A percentile compares a stretch with the other conserved stretches of the same genome.
Conservation (phyloP, 1,284 basidiomycete species). For the Cutaneotrichosporon curvatum region DNA sequence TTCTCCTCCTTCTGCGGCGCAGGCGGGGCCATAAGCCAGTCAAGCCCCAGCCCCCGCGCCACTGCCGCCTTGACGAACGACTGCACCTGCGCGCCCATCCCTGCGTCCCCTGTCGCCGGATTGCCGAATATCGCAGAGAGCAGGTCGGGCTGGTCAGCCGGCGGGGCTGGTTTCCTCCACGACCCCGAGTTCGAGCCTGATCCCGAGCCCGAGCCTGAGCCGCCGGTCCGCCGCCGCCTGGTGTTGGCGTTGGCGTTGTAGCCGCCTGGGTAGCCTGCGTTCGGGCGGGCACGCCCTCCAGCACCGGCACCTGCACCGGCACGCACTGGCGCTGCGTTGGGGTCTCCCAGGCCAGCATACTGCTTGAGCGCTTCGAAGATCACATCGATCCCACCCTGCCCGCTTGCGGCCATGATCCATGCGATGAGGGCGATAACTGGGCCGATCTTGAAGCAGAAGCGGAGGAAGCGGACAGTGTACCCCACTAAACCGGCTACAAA, state of each 20-base stretch:
- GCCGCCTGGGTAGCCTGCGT: neutral
- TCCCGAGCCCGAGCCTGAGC: too few species aligned
- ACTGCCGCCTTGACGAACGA: constrained; percentile 34
- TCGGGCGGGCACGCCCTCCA: too few species aligned
- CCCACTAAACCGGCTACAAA: constrained; percentile 28
- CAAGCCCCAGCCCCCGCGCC: constrained; percentile 29
- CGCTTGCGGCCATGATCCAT: constrained; percentile 39
- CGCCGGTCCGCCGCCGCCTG: too few species aligned
- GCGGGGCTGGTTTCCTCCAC: neutral
- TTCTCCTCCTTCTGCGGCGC: constrained; percentile 5
- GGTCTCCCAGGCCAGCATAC: constrained; percentile 24
- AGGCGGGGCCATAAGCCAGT: constrained; percentile 29
- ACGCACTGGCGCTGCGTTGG: neutral
- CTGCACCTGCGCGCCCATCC: constrained; percentile 25
- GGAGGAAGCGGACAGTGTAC: constrained; percentile 33
- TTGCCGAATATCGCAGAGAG: constrained; percentile 9
- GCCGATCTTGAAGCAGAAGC: constrained; percentile 35
- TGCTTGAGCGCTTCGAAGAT: constrained; percentile 33
- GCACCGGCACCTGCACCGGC: neutral
- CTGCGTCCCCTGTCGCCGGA: constrained; percentile 13
- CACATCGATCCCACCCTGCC: constrained; percentile 38
- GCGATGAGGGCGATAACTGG: constrained; percentile 35
- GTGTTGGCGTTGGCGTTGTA: neutral
- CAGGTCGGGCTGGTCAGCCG: constrained; percentile 4
- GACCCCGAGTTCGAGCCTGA: too few species aligned